Percentiles rank a stretch among this genome's conserved stretches.
Conservation (phyloP, 2,329 filamentous ascomycete species). For the Cryphonectria parasitica region DNA sequence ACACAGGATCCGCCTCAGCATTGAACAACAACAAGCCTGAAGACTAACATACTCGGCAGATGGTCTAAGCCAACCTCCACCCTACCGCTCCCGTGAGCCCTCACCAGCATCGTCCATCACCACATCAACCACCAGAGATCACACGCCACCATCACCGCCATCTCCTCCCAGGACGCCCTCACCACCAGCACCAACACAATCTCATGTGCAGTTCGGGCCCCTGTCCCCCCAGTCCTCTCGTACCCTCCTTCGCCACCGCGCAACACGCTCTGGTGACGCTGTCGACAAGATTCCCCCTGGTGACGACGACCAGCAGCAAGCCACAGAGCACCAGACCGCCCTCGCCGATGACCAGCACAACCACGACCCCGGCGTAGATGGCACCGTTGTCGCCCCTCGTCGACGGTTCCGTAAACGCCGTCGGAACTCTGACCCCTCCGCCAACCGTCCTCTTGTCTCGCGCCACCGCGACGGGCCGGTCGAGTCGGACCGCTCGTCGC, state of each 20-base stretch:
- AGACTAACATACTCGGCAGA: constrained; percentile 23
- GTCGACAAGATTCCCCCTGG: neutral
- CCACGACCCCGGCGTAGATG: constrained; percentile 2
- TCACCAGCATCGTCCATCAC: constrained; percentile 14
- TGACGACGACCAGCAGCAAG: neutral
- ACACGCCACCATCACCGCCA: constrained; percentile 31
- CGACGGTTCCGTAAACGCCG: constrained; percentile 29
- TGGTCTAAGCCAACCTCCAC: constrained; percentile 27
- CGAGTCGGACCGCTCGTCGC: constrained; percentile 36
- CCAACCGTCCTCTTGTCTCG: constrained; percentile 38
- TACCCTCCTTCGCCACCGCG: constrained; percentile 48
- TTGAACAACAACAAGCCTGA: neutral
- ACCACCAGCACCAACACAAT: constrained; percentile 26
- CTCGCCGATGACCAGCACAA: neutral
- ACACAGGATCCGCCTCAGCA: neutral
- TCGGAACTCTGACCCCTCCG: constrained; percentile 42
- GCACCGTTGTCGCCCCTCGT: constrained; percentile 13
- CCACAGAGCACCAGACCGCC: neutral
- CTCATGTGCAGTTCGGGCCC: constrained; percentile 45
- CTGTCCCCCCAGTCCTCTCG: constrained; percentile 54
- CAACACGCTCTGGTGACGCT: constrained; percentile 14
- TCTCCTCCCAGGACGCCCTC: constrained; percentile 45
- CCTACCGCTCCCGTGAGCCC: constrained; percentile 10
- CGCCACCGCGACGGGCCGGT: constrained; percentile 31
- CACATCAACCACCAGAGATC: constrained; percentile 3